Evolutionary conservation across 2,329 filamentous ascomycete genomes (phyloP).

Genomic region (Ascocoryne sarcoides): DNA sequence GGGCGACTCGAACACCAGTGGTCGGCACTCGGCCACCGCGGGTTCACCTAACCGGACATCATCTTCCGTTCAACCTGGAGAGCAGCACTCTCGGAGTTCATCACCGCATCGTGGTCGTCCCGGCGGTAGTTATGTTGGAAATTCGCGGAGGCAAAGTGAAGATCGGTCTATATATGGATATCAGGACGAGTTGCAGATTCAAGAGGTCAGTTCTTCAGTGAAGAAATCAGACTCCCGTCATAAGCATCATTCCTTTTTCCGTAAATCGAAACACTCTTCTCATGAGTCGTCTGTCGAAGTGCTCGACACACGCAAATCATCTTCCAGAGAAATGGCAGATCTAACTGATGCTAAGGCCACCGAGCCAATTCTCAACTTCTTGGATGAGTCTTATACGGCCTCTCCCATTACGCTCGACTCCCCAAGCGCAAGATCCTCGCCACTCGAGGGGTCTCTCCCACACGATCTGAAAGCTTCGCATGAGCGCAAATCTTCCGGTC

Average conservation of each 20-base stretch:
- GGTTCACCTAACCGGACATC: not conserved
- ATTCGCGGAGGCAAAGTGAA: conserved; percentile 9
- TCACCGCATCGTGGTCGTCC: conserved; percentile 1
- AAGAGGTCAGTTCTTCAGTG: conserved; percentile 1
- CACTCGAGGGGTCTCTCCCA: too few relatives aligned
- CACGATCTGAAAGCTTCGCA: too few relatives aligned
- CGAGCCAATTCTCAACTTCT: too few relatives aligned
- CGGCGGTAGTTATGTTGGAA: conserved; percentile 7
- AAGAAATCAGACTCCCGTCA: conserved; percentile 8
- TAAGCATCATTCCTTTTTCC: conserved; percentile 1
- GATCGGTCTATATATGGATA: conserved; percentile 6
- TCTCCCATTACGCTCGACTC: too few relatives aligned
- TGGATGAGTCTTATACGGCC: too few relatives aligned
- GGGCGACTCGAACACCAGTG: conserved; percentile 7
- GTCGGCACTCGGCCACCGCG: conserved; percentile 1
- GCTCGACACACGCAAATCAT: too few relatives aligned
- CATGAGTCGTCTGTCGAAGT: too few relatives aligned
- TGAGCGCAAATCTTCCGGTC: not conserved
- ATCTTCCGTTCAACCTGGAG: conserved; percentile 1
- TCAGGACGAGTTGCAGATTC: conserved; percentile 7
- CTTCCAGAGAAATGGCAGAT: too few relatives aligned
- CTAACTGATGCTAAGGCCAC: too few relatives aligned
- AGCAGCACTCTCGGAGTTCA: not conserved
- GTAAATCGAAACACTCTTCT: not conserved
- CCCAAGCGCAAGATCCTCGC: too few relatives aligned